Percentiles rank a stretch among this genome's conserved stretches.
These are phyloP conservation scores for Nepenthes alata DNA, from an alignment of 179 eudicot species.

Conservation along the genomic window DNA sequence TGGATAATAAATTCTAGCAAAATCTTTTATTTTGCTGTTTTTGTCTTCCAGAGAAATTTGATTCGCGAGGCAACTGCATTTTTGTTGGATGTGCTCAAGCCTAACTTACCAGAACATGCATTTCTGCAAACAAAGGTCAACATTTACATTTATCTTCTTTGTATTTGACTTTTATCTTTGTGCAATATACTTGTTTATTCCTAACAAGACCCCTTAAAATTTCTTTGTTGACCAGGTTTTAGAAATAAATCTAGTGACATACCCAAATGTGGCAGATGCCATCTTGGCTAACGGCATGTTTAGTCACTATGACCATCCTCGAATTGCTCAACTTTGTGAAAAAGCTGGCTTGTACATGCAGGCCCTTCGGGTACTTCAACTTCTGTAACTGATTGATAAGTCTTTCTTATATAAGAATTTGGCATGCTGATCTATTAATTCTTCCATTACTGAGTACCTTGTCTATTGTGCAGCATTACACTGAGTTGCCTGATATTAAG, in stretches of 20 bases:
- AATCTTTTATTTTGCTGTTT: neutral
- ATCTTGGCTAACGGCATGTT: slow-evolving; percentile 51
- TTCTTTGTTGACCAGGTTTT: slow-evolving; percentile 44
- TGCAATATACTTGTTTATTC: neutral
- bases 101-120: slow-evolving; percentile 86
- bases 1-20: too few species aligned
- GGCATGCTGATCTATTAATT: neutral
- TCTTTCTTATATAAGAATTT: neutral
- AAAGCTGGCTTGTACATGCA: slow-evolving; percentile 38
- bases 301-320: slow-evolving; percentile 44
- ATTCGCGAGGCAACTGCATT: slow-evolving; percentile 98
- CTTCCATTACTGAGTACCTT: slow-evolving; percentile 6
- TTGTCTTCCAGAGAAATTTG: slow-evolving; percentile 62
- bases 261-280: slow-evolving; percentile 96
- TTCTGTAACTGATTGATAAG: neutral
- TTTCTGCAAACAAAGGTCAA: slow-evolving; percentile 79
- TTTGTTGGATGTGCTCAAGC: slow-evolving; percentile 88
- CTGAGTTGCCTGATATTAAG: slow-evolving; percentile 38
- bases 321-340: slow-evolving; percentile 42
- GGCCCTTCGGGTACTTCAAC: slow-evolving; percentile 27
- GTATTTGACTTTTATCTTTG: slow-evolving; percentile 2
- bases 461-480: slow-evolving; percentile 31
- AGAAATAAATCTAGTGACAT: slow-evolving; percentile 92
- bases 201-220: neutral
- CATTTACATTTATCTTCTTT: neutral